Evolutionary conservation across 352 stramenopile genomes (phyloP).

Genomic region (Blastocystis sp.): DNA sequence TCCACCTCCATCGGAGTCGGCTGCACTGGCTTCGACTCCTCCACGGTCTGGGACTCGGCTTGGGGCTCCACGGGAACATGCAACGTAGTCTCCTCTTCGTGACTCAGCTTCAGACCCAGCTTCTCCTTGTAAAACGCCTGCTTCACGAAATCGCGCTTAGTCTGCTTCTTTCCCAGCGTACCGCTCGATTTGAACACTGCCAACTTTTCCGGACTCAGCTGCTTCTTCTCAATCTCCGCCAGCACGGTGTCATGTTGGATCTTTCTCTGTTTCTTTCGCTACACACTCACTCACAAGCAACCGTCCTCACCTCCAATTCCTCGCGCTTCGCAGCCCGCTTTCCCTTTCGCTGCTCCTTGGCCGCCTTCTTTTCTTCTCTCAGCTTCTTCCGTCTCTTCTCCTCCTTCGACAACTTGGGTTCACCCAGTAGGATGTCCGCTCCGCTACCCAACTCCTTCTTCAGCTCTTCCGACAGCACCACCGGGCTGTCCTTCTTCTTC

Average conservation of each 20-base stretch:
- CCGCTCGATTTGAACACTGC: conserved; percentile 43
- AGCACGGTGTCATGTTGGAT: conserved; percentile 44
- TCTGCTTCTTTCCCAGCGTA: conserved; percentile 53
- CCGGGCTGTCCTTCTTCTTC: not conserved
- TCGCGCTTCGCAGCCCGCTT: conserved; percentile 44
- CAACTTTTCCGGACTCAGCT: conserved; percentile 22
- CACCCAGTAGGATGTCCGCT: conserved; percentile 11
- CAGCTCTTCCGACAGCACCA: conserved; percentile 36
- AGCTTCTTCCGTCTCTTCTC: conserved; percentile 42
- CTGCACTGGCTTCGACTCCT: no score
- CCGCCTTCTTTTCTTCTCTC: conserved; percentile 43
- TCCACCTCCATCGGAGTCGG: no score
- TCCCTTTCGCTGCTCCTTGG: conserved; percentile 21
- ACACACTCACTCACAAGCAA: conserved; percentile 9
- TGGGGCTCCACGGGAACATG: not conserved
- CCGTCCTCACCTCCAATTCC: conserved; percentile 26
- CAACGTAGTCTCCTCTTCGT: conserved; percentile 13
- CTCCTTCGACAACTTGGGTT: conserved; percentile 17
- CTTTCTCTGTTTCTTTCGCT: conserved; percentile 51
- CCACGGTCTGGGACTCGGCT: not conserved
- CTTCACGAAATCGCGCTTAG: conserved; percentile 39
- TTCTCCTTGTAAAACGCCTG: conserved; percentile 57
- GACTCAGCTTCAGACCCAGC: conserved; percentile 32
- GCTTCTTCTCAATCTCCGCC: conserved; percentile 53
- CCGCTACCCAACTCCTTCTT: conserved; percentile 29